Percentiles rank a stretch among this genome's conserved stretches.
These are phyloP conservation scores for Heterotrichella gracilis DNA, from an alignment of 352 stramenopile species.

Conservation along the genomic window DNA sequence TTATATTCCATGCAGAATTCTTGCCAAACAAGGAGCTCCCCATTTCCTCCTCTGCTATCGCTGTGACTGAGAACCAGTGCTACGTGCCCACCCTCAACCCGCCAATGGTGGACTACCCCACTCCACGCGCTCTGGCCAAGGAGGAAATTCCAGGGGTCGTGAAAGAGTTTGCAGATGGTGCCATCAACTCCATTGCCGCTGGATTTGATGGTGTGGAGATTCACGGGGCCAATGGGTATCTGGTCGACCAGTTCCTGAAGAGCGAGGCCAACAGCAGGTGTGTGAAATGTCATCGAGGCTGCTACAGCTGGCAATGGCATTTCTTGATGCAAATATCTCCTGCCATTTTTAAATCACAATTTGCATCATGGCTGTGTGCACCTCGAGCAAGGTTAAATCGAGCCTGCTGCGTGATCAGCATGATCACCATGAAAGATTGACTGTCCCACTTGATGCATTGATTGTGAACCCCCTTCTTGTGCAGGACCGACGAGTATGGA, in stretches of 20 bases:
- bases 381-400: no score
- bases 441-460: no score
- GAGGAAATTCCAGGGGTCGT: conserved; percentile 35
- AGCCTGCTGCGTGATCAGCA: no score
- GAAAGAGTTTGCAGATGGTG: conserved; percentile 29
- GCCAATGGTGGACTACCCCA: conserved; percentile 23
- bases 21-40: conserved; percentile 18
- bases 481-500: conserved; percentile 39
- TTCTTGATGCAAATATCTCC: no score
- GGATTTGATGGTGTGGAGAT: conserved; percentile 53
- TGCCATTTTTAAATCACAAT: no score
- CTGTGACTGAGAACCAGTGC: conserved; percentile 20
- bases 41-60: conserved; percentile 26
- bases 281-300: no score
- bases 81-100: conserved; percentile 25
- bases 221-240: conserved; percentile 48
- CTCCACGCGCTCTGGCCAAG: conserved; percentile 29
- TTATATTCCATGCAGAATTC: no score
- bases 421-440: no score
- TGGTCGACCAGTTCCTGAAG: conserved; percentile 54
- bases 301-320: no score
- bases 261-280: conserved; percentile 35
- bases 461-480: no score
- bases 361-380: no score
- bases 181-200: conserved; percentile 28